Percentiles rank a stretch among this genome's conserved stretches.
Evolutionary conservation across 352 stramenopile species (phyloP).

Genomic region (Phytophthora megakarya): DNA sequence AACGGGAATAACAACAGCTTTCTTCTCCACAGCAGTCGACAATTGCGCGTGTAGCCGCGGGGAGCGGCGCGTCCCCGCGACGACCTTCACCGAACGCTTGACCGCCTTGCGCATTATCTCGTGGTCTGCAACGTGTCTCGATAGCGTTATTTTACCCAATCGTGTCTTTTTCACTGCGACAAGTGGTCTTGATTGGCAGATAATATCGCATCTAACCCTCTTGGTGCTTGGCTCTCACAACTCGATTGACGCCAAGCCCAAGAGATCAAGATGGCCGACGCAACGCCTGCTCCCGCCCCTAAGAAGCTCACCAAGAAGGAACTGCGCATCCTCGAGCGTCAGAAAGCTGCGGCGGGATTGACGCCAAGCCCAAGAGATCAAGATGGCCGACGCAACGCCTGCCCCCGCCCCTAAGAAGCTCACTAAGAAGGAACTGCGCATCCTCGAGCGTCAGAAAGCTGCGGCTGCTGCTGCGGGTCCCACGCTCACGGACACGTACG

Average conservation of each 20-base stretch:
- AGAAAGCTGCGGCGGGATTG: conserved; percentile 78
- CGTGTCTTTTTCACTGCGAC: conserved; percentile 3
- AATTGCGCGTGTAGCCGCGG: conserved; percentile 25
- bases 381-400: conserved; percentile 54
- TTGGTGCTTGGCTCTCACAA: conserved; percentile 40
- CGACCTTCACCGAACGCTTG: conserved; percentile 34
- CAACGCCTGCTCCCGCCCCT: conserved; percentile 39
- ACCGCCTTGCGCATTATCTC: conserved; percentile 31
- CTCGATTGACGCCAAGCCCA: conserved; percentile 25
- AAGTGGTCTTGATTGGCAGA: conserved; percentile 27
- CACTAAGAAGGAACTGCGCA: conserved; percentile 91
- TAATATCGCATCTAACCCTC: conserved; percentile 16
- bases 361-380: conserved; percentile 17
- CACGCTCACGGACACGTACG: conserved; percentile 86
- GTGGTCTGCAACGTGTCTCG: conserved; percentile 10
- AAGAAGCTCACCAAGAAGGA: conserved; percentile 93
- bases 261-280: conserved; percentile 53
- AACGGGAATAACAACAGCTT: background rate
- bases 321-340: conserved; percentile 86
- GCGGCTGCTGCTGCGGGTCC: conserved; percentile 62
- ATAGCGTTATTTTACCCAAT: conserved; percentile 45
- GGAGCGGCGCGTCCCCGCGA: conserved; percentile 28
- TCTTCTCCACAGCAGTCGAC: background rate
- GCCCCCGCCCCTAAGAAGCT: conserved; percentile 75
- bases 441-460: conserved; percentile 86